Evolutionary conservation across 1,284 basidiomycete species (phyloP).

Genomic region (Leccinum griseonigrum): DNA sequence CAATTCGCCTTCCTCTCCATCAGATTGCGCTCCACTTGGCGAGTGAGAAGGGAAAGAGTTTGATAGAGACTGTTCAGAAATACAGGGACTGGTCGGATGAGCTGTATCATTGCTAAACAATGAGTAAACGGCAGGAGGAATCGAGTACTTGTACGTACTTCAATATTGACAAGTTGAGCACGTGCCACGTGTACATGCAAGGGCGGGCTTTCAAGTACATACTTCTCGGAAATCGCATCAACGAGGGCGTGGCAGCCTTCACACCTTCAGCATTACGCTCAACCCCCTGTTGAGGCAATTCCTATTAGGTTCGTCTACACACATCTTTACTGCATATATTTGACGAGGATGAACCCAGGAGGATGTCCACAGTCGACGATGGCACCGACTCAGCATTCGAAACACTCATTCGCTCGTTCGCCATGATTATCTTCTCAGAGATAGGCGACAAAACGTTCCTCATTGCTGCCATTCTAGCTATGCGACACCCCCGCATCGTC

Average conservation of each 20-base stretch:
- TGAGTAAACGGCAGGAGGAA: neutral
- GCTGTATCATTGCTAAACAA: constrained; percentile 14
- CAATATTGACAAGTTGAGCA: neutral
- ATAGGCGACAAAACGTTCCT: constrained; percentile 99
- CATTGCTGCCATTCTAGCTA: constrained; percentile 95
- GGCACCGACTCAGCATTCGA: constrained; percentile 30
- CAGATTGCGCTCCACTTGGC: constrained; percentile 6
- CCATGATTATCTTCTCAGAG: constrained; percentile 89
- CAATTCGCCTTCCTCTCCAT: constrained; percentile 29
- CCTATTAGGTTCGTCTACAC: constrained; percentile 5
- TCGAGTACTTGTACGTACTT: too few species aligned
- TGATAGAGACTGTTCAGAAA: constrained; percentile 19
- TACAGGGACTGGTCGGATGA: constrained; percentile 34
- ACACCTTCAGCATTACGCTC: neutral
- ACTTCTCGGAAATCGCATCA: neutral
- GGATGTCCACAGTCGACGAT: constrained; percentile 21
- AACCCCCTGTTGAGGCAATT: constrained; percentile 1
- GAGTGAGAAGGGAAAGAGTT: constrained; percentile 15
- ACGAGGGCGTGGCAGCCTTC: neutral
- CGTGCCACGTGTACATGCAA: neutral
- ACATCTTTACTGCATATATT: neutral
- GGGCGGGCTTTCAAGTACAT: neutral
- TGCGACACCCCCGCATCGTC: constrained; percentile 83
- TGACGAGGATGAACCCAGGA: constrained; percentile 8
- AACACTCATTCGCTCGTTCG: constrained; percentile 73